These are phyloP conservation scores for Capsicum baccatum DNA, from an alignment of 257 asterid genomes.

Conservation along the genomic window DNA sequence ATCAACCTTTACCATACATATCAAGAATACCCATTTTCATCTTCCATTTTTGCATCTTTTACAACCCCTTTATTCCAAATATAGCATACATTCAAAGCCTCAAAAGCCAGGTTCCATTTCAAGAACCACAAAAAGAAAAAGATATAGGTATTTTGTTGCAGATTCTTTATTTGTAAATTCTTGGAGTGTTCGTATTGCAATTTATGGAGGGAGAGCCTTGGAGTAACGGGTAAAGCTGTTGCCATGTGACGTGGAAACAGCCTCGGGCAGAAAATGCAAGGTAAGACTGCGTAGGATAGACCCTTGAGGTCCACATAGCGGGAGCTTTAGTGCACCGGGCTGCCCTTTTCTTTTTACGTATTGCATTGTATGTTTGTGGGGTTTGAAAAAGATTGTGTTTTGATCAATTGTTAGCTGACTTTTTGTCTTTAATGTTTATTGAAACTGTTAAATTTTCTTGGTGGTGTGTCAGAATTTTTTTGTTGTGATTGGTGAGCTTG, in stretches of 20 bases:
- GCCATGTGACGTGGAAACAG: too few species aligned
- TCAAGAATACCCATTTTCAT: slow-evolving; percentile 28
- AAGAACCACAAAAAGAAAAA: neutral
- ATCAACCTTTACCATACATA: slow-evolving; percentile 13
- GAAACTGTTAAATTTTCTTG: neutral
- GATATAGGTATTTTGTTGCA: neutral
- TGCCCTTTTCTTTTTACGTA: neutral
- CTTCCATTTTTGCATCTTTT: slow-evolving; percentile 26
- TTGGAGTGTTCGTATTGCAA: neutral
- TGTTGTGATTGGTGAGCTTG: neutral
- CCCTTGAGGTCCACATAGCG: too few species aligned
- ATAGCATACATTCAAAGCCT: slow-evolving; percentile 27
- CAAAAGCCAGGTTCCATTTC: neutral
- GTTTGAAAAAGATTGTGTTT: neutral
- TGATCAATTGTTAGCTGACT: neutral
- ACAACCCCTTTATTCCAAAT: slow-evolving; percentile 24
- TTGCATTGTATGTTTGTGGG: slow-evolving; percentile 6
- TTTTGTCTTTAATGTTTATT: neutral
- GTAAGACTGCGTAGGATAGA: too few species aligned
- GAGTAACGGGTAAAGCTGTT: too few species aligned
- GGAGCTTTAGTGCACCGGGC: too few species aligned
- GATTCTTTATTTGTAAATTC: neutral
- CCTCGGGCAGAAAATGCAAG: too few species aligned
- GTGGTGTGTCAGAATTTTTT: neutral
- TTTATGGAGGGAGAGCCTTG: neutral